Conservation (phyloP, 1,284 basidiomycete species). For the Trichosporon faecale region DNA sequence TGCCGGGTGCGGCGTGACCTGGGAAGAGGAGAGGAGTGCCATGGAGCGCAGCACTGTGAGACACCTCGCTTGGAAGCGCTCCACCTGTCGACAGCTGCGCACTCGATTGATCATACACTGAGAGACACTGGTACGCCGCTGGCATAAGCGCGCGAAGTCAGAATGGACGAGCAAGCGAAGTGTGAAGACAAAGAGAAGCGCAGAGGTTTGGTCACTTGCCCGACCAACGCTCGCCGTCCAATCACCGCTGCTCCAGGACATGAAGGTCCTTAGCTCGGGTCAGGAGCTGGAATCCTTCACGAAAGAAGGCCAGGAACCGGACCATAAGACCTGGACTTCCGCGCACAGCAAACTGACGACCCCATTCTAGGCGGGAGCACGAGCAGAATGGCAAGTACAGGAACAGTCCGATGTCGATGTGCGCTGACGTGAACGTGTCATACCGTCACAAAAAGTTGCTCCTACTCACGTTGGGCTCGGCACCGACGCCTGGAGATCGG, state of each 20-base stretch:
- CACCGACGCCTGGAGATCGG: too few species aligned
- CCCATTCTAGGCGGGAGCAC: neutral
- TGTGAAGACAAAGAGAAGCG: neutral
- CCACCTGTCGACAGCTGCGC: neutral
- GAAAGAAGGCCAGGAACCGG: neutral
- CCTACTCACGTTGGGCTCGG: too few species aligned
- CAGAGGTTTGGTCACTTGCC: neutral
- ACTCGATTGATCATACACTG: neutral
- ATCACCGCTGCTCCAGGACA: neutral
- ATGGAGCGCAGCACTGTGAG: neutral
- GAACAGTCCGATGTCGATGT: too few species aligned
- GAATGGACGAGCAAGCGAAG: neutral
- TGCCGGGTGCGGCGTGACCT: neutral
- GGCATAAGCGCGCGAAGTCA: too few species aligned
- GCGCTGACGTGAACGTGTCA: too few species aligned
- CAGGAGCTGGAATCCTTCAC: neutral
- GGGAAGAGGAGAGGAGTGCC: too few species aligned
- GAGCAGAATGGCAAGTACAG: too few species aligned
- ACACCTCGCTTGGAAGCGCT: neutral
- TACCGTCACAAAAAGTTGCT: too few species aligned
- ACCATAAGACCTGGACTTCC: neutral
- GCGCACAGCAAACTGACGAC: neutral
- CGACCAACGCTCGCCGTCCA: neutral
- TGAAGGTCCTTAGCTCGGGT: neutral
- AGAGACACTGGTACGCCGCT: neutral